Evolutionary conservation across 1,139 yeast genomes (phyloP).

Genomic region (Lodderomyces pseudojiufengensis): DNA sequence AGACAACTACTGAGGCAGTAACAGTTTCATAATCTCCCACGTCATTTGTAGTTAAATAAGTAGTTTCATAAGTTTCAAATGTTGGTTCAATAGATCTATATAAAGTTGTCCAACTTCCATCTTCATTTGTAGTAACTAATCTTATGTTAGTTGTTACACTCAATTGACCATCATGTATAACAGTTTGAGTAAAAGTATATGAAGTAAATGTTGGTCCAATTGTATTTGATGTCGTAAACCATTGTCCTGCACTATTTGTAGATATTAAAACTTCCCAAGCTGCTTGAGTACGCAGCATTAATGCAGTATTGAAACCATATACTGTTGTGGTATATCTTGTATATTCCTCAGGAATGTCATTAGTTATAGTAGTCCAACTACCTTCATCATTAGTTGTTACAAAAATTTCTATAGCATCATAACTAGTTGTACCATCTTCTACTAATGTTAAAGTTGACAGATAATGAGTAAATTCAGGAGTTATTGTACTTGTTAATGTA

Average conservation of each 20-base stretch:
- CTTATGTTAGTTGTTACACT: not conserved
- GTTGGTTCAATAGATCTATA: not conserved
- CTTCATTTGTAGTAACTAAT: not conserved
- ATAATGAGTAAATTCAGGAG: not conserved
- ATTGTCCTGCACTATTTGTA: not conserved
- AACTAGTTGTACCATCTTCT: not conserved
- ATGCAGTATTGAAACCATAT: not conserved
- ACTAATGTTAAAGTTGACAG: not conserved
- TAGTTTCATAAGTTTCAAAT: not conserved
- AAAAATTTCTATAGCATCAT: not conserved
- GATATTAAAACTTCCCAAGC: not conserved
- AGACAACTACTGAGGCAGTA: not conserved
- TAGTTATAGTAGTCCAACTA: not conserved
- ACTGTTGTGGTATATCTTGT: not conserved
- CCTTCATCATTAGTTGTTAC: slow-evolving; percentile 1
- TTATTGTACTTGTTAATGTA: not conserved
- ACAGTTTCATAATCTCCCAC: slow-evolving; percentile 1
- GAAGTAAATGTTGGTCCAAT: not conserved
- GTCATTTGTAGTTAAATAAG: slow-evolving; percentile 2
- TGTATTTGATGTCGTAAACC: not conserved
- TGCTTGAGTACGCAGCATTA: not conserved
- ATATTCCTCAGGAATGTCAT: slow-evolving; percentile 1
- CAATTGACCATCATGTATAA: not conserved
- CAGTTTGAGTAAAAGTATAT: not conserved
- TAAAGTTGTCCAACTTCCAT: slow-evolving; percentile 2